Conservation (phyloP, 2,329 filamentous ascomycete genomes). For the Alternaria novae-zelandiae region DNA sequence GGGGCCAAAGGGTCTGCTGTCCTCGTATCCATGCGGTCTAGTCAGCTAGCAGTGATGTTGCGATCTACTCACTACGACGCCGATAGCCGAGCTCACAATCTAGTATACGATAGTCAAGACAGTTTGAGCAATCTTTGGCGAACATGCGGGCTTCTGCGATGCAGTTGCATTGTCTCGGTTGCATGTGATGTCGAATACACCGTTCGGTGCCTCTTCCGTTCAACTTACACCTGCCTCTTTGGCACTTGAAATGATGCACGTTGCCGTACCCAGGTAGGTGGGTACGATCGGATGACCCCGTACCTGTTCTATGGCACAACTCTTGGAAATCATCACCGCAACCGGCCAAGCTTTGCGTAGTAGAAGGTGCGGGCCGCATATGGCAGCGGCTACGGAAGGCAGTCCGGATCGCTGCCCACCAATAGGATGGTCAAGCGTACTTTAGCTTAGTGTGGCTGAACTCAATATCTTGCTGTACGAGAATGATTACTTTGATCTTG, state of each 20-base stretch:
- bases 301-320: background rate
- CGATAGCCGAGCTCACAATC: background rate
- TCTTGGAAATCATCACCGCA: background rate
- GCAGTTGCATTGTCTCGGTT: background rate
- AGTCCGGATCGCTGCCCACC: background rate
- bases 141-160: background rate
- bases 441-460: background rate
- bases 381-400: background rate
- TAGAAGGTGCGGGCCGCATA: background rate
- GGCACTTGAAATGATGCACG: background rate
- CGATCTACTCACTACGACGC: background rate
- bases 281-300: background rate
- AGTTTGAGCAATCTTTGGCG: background rate
- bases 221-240: background rate
- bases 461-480: background rate
- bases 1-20: background rate
- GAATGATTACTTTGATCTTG: background rate
- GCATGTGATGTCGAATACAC: background rate
- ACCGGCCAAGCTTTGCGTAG: background rate
- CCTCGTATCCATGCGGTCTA: background rate
- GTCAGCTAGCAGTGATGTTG: background rate
- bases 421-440: background rate
- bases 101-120: background rate
- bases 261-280: background rate
- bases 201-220: background rate